These are phyloP conservation scores for Russula virescens DNA, from an alignment of 768 basidiomycete genomes.

Conservation along the genomic window DNA sequence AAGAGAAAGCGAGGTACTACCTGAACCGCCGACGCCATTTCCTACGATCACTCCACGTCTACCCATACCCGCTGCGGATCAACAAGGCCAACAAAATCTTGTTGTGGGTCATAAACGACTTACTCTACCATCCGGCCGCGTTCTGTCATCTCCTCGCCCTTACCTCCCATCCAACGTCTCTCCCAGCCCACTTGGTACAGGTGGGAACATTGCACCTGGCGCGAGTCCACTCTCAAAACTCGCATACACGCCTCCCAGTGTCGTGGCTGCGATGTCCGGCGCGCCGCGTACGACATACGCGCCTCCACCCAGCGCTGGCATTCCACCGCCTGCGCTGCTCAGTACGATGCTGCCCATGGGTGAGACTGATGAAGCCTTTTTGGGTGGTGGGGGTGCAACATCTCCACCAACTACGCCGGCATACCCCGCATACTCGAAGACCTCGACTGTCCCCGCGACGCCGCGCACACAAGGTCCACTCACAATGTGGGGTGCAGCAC, in stretches of 20 bases:
- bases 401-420: conserved; percentile 54
- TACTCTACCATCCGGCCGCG: conserved; percentile 32
- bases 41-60: conserved; percentile 34
- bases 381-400: conserved; percentile 17
- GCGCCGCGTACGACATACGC: conserved; percentile 22
- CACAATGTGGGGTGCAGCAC: conserved; percentile 41
- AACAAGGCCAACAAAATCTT: conserved; percentile 24
- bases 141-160: conserved; percentile 31
- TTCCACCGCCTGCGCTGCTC: conserved; percentile 22
- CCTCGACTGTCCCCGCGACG: conserved; percentile 40
- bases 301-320: conserved; percentile 15
- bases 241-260: conserved; percentile 17
- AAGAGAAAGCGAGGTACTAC: conserved; percentile 45
- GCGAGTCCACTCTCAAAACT: conserved; percentile 11
- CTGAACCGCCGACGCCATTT: conserved; percentile 78
- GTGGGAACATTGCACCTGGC: conserved; percentile 2
- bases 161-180: conserved; percentile 28
- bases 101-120: conserved; percentile 55
- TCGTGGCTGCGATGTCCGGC: conserved; percentile 5
- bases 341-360: conserved; percentile 15
- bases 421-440: conserved; percentile 60
- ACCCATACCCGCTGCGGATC: conserved; percentile 25
- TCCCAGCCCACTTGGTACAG: conserved; percentile 30
- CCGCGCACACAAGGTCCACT: conserved; percentile 55
- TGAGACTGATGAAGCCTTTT: conserved; percentile 23